These are phyloP conservation scores for Oldenlandia corymbosa DNA, from an alignment of 257 asterid genomes.

Conservation along the genomic window DNA sequence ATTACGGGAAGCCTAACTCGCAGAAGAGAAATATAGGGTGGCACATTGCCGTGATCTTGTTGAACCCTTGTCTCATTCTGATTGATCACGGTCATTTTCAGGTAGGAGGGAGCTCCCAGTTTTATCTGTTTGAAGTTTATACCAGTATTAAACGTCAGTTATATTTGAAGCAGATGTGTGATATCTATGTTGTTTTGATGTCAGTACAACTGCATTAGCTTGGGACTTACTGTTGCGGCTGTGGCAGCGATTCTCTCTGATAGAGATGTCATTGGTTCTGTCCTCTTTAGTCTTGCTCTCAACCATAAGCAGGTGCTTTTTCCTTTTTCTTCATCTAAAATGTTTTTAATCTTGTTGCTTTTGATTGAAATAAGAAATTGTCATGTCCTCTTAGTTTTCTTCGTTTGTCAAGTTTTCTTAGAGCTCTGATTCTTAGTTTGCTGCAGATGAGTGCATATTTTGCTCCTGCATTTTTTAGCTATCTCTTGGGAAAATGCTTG, in stretches of 20 bases:
- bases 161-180: constrained; percentile 8
- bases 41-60: constrained; percentile 69
- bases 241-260: constrained; percentile 75
- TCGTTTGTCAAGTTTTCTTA: constrained; percentile 2
- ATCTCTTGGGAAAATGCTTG: constrained; percentile 85
- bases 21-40: constrained; percentile 47
- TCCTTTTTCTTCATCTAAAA: not conserved
- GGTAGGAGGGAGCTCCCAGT: constrained; percentile 32
- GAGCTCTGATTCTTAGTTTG: constrained; percentile 8
- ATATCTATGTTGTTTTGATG: constrained; percentile 17
- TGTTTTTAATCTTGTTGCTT: too few species aligned
- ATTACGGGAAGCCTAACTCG: constrained; percentile 34
- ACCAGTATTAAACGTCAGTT: not conserved
- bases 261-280: constrained; percentile 70
- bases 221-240: constrained; percentile 84
- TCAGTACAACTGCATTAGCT: constrained; percentile 92
- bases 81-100: constrained; percentile 97
- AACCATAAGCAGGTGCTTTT: constrained; percentile 90
- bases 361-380: not conserved
- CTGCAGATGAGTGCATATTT: constrained; percentile 90
- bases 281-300: constrained; percentile 84
- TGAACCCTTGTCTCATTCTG: constrained; percentile 90
- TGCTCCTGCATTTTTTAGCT: constrained; percentile 90
- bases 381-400: not conserved
- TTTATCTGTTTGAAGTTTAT: not conserved